Evolutionary conservation across 192 early-diverging fungal species (phyloP).

Genomic region (Thamnidium elegans): DNA sequence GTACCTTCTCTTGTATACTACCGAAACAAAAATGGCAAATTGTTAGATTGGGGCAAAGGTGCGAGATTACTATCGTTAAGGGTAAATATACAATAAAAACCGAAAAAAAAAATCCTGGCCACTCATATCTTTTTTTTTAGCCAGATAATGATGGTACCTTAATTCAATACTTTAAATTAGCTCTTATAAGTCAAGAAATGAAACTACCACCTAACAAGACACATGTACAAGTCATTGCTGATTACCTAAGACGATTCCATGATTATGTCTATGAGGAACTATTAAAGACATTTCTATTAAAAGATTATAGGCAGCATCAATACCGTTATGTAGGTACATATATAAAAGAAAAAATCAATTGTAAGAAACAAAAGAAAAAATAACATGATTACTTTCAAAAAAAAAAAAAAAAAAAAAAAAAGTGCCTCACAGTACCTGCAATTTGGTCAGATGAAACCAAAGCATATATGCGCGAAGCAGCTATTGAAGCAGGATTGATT

Average conservation of each 20-base stretch:
- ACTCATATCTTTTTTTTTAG: not conserved
- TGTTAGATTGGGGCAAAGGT: slow-evolving; percentile 44
- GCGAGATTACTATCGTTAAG: slow-evolving; percentile 35
- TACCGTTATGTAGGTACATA: slow-evolving; percentile 26
- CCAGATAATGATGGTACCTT: slow-evolving; percentile 4
- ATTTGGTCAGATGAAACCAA: slow-evolving; percentile 49
- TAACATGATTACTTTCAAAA: not conserved
- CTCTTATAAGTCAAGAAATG: slow-evolving; percentile 9
- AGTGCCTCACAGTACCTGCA: slow-evolving; percentile 51
- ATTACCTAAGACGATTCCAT: slow-evolving; percentile 8
- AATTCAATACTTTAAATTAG: slow-evolving; percentile 4
- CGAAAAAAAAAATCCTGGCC: too few relatives aligned
- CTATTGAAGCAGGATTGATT: slow-evolving; percentile 41
- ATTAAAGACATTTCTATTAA: not conserved
- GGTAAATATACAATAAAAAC: slow-evolving; percentile 3
- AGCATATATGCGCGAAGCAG: slow-evolving; percentile 42
- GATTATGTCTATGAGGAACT: slow-evolving; percentile 7
- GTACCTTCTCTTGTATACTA: slow-evolving; percentile 40
- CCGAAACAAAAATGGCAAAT: slow-evolving; percentile 21
- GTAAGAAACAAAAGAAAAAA: slow-evolving; percentile 34
- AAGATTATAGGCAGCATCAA: slow-evolving; percentile 14
- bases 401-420: slow-evolving; percentile 42
- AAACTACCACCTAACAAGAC: not conserved
- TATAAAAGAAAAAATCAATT: not conserved
- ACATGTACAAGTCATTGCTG: slow-evolving; percentile 2